Evolutionary conservation across 2,329 filamentous ascomycete species (phyloP).

Genomic region (Ceratocystis diversiconidia): DNA sequence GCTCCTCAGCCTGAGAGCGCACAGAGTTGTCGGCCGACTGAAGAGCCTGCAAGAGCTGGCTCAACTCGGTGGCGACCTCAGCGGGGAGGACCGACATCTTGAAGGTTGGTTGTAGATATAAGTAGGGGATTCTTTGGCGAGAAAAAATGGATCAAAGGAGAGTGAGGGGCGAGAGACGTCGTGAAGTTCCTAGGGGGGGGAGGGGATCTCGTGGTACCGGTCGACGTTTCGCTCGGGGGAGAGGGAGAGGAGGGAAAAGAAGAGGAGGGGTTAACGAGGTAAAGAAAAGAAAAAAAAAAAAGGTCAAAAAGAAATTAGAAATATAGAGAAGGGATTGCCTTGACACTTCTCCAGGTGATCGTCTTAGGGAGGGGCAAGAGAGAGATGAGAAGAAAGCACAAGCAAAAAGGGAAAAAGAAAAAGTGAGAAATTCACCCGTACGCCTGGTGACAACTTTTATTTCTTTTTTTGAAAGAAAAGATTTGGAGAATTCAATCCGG

Average conservation of each 20-base stretch:
- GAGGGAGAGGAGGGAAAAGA: not conserved
- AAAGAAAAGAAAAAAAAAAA: slow-evolving; percentile 3
- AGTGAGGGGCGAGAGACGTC: not conserved
- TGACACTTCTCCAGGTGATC: not conserved
- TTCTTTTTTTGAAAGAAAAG: slow-evolving; percentile 12
- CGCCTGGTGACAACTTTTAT: slow-evolving; percentile 12
- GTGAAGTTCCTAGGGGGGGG: not conserved
- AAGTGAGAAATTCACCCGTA: slow-evolving; percentile 10
- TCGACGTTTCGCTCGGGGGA: not conserved
- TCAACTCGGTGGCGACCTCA: slow-evolving; percentile 72
- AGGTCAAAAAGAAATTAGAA: slow-evolving; percentile 8
- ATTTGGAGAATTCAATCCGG: not conserved
- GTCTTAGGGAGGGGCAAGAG: not conserved
- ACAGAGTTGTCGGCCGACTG: slow-evolving; percentile 79
- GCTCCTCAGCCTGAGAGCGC: slow-evolving; percentile 76
- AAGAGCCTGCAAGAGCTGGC: slow-evolving; percentile 73
- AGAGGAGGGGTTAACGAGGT: not conserved
- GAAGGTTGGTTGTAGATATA: not conserved
- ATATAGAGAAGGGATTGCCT: not conserved
- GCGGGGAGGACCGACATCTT: slow-evolving; percentile 72
- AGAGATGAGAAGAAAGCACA: not conserved
- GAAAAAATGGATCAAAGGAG: not conserved
- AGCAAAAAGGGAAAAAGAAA: slow-evolving; percentile 5
- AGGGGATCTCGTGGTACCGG: not conserved
- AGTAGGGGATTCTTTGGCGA: not conserved